Conservation (phyloP, 495 filamentous ascomycete genomes). For the Hypoxylon crocopeplum region DNA sequence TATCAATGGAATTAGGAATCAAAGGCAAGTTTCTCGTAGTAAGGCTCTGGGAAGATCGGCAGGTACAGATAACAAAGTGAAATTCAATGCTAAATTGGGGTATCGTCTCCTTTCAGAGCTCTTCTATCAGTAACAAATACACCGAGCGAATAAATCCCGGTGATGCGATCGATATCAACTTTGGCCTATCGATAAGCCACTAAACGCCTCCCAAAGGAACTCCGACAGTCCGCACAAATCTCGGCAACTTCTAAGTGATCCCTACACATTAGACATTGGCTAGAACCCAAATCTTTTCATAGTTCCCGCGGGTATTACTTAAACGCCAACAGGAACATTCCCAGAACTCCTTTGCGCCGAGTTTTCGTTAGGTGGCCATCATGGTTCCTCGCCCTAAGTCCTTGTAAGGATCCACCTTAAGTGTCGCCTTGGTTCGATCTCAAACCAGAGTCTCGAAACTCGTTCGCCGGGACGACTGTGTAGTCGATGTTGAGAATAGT, state of each 20-base stretch:
- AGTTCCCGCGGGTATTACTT: neutral
- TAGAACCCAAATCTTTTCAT: neutral
- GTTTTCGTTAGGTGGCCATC: neutral
- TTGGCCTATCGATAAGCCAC: slow-evolving; percentile 24
- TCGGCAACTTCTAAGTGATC: slow-evolving; percentile 21
- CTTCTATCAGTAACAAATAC: neutral
- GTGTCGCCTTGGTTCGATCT: too few relatives aligned
- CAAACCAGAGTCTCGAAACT: slow-evolving; percentile 12
- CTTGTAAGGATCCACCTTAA: neutral
- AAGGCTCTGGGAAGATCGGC: neutral
- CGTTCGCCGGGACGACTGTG: slow-evolving; percentile 12
- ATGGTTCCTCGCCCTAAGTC: neutral
- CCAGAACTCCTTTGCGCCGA: slow-evolving; percentile 21
- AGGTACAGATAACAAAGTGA: neutral
- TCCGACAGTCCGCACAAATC: slow-evolving; percentile 18
- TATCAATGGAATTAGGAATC: neutral
- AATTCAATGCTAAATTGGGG: slow-evolving; percentile 6
- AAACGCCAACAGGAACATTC: neutral
- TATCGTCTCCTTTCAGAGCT: neutral
- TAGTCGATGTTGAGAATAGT: slow-evolving; percentile 20
- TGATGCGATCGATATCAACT: neutral
- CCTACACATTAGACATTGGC: too few relatives aligned
- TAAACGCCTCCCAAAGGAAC: slow-evolving; percentile 1
- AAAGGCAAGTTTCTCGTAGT: too few relatives aligned
- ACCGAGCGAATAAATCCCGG: slow-evolving; percentile 8